Base-by-base conservation (phyloP, 2,329 filamentous ascomycete species). In the Coniosporium tulheliwenetii region DNA sequence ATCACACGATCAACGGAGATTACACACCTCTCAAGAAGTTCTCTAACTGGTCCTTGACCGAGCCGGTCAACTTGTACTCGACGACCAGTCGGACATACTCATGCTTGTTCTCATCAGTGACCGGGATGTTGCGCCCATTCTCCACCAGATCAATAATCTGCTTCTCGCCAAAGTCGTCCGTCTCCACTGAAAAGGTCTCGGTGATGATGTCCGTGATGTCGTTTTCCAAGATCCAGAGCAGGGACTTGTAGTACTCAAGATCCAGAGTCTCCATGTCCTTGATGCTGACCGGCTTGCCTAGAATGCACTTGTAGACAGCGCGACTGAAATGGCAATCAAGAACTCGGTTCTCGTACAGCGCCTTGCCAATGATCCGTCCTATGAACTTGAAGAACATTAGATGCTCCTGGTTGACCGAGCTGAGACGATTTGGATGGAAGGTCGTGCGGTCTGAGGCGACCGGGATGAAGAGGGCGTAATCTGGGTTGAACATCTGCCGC, bases 191-290 rank as follows among this genome's bases (percentile, higher is more conserved):
- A 59, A 98, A 96, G 1, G 85, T 93, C 64, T 98, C 89, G 2
- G 85, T 91, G 52, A 96, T 91, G 54, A 96, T 86, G 54, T 96
- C 91, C 4, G 87, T 94, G 51, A 98, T 98, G 56, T 98, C 89
- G 53, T 98, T 96, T 57, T 94, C 85, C 43, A 96, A 71, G 79
- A 98, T 96, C 93, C 93, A 98, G 45, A 91, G 77, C 15, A 98
- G 73, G 10, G 89, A 96, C 62, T 96, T 98, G 75, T 96, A 95
- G 66, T 98, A 98, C 54, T 98, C 89, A 3, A 93, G 79, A 59
- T 98, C 91, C 45, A 98, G 82, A 15, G 87, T 95, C 62, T 98
- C 91, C 86, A 98, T 96, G 54, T 98, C 91, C 67, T 98, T 98
- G 61, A 98, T 82, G 8, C 87, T 95, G 34, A 96, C 89, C 3